Evolutionary conservation across 306 rosid species (phyloP), one percentile per base, ranked within the genome.

Genomic region (Neltuma alba): DNA sequence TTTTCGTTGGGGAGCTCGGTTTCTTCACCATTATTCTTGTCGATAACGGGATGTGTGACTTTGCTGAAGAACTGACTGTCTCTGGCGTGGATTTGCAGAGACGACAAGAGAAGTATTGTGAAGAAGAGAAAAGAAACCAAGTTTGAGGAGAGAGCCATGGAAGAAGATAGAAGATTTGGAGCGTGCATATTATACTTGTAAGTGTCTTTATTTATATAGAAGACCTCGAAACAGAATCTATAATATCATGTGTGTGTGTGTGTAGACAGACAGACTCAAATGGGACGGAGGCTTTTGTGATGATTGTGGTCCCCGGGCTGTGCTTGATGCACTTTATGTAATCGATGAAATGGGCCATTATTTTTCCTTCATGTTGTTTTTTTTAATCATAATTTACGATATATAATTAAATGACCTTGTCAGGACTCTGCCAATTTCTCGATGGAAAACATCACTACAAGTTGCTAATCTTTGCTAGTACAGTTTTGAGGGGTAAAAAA

Each of bases 61-160:
- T 95, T 95, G 91, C 94, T 93, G 90, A 95, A 95, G 92, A 90
- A 91, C 38, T 88, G 81, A 72, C 92, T 93, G 4, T 92, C 97
- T 85, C 99, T 87, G 21, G 93, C 96, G 48, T 67, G 81, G 36
- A 72, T 85, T 55, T 88, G 92, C 23, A 85, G 72, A 76, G 92
- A 81, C 31, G 89, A 33, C n/a, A 89, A 40, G 45, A 79, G 61
- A 87, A 91, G 88, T 70, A 80, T 48, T 33, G 90, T 33, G 14
- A 89, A 47, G 85, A 90, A 69, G 70, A 92, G 80, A 25, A 83
- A 40, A 42, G 83, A 69, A 37, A 82, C 60, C 48, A 40, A 13
- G 15, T 83, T 87, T 64, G 89, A 27, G 38, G 68, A 38, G 78
- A 79, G 13, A 85, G 91, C 92, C 98, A 92, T 60, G 14, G 66